A percentile compares a stretch with the other conserved stretches of the same genome.
Conservation (phyloP, 2,329 filamentous ascomycete genomes). For the Fusarium sp. region DNA sequence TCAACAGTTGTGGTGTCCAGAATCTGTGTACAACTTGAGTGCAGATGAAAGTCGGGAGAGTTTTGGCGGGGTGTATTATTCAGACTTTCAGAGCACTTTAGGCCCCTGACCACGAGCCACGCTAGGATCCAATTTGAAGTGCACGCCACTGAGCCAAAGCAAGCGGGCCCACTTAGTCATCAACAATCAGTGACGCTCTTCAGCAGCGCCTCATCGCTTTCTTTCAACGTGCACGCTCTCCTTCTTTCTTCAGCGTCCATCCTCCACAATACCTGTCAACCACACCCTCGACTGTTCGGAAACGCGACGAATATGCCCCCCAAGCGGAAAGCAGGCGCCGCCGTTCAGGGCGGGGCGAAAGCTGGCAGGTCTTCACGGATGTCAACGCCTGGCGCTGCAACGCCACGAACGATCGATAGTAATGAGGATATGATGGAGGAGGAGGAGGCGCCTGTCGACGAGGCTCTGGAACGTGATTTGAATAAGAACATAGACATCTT, state of each 20-base stretch:
- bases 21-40: constrained; percentile 14
- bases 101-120: constrained; percentile 22
- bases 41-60: constrained; percentile 21
- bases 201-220: constrained; percentile 17
- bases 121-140: constrained; percentile 9
- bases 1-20: not conserved
- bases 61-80: constrained; percentile 44
- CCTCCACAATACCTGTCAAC: constrained; percentile 20
- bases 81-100: constrained; percentile 28
- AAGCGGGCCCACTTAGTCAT: constrained; percentile 31
- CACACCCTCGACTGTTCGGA: constrained; percentile 18
- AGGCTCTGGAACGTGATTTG: constrained; percentile 67
- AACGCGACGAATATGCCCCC: constrained; percentile 69
- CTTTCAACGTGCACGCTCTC: constrained; percentile 1
- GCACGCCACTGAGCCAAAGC: not conserved
- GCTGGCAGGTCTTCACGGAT: constrained; percentile 69
- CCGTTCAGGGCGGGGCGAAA: constrained; percentile 66
- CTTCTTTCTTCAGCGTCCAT: constrained; percentile 3
- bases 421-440: constrained; percentile 64
- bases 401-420: constrained; percentile 71
- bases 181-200: constrained; percentile 31
- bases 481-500: constrained; percentile 74
- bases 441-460: constrained; percentile 66
- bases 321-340: constrained; percentile 76
- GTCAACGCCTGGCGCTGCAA: constrained; percentile 73